Evolutionary conservation across 2,329 filamentous ascomycete genomes (phyloP), one percentile per base, ranked within the genome.

Genomic region (Lachnellula subtilissima): DNA sequence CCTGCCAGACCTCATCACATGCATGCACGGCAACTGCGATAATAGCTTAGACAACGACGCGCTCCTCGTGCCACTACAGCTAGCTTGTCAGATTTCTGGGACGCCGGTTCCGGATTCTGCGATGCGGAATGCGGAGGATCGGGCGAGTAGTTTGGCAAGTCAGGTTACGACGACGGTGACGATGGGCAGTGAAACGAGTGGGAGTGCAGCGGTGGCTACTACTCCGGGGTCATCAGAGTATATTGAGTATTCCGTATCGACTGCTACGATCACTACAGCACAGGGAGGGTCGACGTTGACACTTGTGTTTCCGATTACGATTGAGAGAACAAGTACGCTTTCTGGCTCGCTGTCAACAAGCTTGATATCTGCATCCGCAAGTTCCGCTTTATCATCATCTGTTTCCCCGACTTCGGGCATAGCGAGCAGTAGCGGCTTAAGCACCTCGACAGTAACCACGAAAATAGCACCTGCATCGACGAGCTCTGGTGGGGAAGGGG

Each of bases 11-110:
- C 68, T 73, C 32, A 65, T 72, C 15, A 65, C 65, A n/a, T 76
- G 74, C 64, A 71, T 73, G 64, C 72, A 70, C 63, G 65, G 67
- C 55, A 68, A 67, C 58, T 77, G 75, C 65, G 53, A 67, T 22
- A 61, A 67, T 45, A 59, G 68, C 43, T 61, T 75, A 32, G 69
- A 68, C 48, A 67, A 69, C 25, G 60, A 61, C 25, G 61, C 67
- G 32, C 66, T 76, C 50, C 57, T 75, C 37, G 59, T 56, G 19
- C 68, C 70, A 35, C 61, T 76, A 35, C 59, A 69, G 56, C 36
- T 65, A n/a, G 65, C 60, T 4, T 76, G 74, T 61, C 61, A 68
- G 22, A 54, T 71, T 17, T 58, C 61, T 14, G 61, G 65, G 4
- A 46, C 58, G 6, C 61, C 69, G 7, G 70, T 74, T 25, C 68